Conservation (phyloP, 257 asterid species). For the Petunia axillaris region DNA sequence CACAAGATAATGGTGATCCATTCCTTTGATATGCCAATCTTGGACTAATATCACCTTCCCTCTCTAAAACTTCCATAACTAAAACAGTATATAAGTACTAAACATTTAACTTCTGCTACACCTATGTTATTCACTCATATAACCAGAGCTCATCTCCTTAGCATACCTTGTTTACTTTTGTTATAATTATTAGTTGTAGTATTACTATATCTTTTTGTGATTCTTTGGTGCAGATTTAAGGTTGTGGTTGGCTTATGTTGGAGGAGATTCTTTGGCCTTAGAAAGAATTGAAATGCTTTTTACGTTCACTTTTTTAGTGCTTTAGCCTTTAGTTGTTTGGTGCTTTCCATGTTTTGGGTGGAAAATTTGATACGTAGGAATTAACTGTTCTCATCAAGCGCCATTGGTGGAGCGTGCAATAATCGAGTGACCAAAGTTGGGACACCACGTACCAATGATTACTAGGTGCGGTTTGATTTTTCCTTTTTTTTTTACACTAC, state of each 20-base stretch:
- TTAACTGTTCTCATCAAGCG: not conserved
- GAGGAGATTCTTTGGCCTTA: conserved; percentile 23
- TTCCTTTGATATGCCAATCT: conserved; percentile 30
- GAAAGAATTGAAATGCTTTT: conserved; percentile 27
- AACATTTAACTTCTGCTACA: not conserved
- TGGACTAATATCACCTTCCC: conserved; percentile 25
- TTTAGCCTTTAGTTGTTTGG: not conserved
- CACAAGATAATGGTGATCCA: conserved; percentile 32
- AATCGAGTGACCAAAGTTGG: conserved; percentile 4
- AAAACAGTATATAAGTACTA: not conserved
- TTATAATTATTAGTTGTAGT: not conserved
- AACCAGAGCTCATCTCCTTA: not conserved
- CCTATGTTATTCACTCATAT: not conserved
- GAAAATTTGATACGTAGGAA: not conserved
- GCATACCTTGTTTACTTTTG: not conserved
- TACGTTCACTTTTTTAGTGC: not conserved
- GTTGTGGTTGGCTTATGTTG: conserved; percentile 34
- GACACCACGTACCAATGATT: not conserved
- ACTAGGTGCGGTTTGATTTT: not conserved
- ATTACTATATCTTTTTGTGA: not conserved
- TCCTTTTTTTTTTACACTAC: too few species aligned
- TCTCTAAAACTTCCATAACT: conserved; percentile 30
- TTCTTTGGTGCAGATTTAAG: conserved; percentile 37
- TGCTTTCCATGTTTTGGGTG: not conserved
- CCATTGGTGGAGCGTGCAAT: not conserved